Base-by-base conservation (phyloP, 176 grass and related monocot species). In the Typha latifolia region DNA sequence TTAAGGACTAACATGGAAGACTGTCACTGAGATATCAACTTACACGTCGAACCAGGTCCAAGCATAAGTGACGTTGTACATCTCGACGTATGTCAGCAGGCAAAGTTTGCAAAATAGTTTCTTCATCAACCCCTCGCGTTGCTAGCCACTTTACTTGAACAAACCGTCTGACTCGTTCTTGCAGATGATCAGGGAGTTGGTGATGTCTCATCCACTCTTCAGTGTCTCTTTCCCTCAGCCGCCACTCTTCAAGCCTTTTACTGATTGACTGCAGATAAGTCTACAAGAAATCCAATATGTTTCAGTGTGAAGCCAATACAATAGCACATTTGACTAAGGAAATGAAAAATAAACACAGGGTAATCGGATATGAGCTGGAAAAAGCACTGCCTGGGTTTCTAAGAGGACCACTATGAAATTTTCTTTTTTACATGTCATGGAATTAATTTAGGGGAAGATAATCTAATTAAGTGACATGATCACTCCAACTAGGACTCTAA, bases 121-220 rank as follows among this genome's bases (percentile, higher is more conserved):
- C 92, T 66, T 96, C 92, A 65, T 96, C 88, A 3, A 96, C 92
- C 62, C 92, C 92, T 59, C 88, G 74, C 4, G 92, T 96, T 23
- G 88, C 82, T 74, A 89, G 85, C 92, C 92, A 96, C 78, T 96
- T 96, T 22, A 86, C 88, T 75, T 91, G 92, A 72, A 96, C 85
- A 61, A 96, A 96, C 49, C 88, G 87, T 15, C 85, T 72, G 24
- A 96, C 91, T 21, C 91, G 91, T 32, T 90, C 84, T 49, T 96
- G 87, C 47, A 96, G 75, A 24, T 87, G 14, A 10, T 59, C 48
- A 16, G 87, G 91, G 32, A 96, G 81, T 14, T 90, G 91, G 71
- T 87, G 91, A 71, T 96, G 91, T 27, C 76, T 73, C 91, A 96
- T 96, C 91, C 91, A 96, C 66, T 96, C 91, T 19, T 90, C 91